Percentiles rank a stretch among this genome's conserved stretches.
These are phyloP conservation scores for Phytophthora cactorum DNA, from an alignment of 352 stramenopile genomes.

Conservation along the genomic window DNA sequence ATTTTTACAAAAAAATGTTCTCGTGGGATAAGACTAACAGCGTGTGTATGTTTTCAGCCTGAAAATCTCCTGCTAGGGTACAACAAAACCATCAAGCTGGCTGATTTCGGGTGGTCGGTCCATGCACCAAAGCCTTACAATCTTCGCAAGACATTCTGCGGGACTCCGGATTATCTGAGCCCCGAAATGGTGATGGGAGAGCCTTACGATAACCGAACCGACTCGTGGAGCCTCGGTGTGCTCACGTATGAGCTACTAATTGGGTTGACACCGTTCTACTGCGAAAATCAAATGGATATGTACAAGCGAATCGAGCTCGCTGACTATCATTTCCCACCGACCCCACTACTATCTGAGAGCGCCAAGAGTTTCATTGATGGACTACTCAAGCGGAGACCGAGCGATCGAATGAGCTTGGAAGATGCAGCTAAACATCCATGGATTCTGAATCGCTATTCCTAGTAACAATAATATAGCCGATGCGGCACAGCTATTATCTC, in stretches of 20 bases:
- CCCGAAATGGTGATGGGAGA: conserved; percentile 80
- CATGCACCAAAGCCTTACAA: conserved; percentile 70
- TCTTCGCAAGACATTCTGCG: conserved; percentile 78
- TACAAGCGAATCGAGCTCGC: conserved; percentile 75
- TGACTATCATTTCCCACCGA: conserved; percentile 64
- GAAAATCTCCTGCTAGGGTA: conserved; percentile 85
- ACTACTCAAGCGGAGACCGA: conserved; percentile 61
- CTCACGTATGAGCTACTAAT: conserved; percentile 85
- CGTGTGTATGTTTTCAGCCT: conserved; percentile 42
- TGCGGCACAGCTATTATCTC: neutral
- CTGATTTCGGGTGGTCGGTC: conserved; percentile 89
- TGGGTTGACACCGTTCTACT: conserved; percentile 80
- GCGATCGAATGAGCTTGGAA: conserved; percentile 64
- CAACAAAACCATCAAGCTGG: conserved; percentile 84
- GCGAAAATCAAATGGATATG: conserved; percentile 84
- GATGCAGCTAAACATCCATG: conserved; percentile 66
- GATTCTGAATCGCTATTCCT: conserved; percentile 48
- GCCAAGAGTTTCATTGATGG: conserved; percentile 72
- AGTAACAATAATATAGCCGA: conserved; percentile 29
- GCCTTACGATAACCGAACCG: conserved; percentile 69
- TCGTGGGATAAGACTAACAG: conserved; percentile 3
- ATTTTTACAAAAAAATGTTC: neutral
- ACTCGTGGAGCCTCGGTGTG: conserved; percentile 87
- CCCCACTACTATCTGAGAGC: conserved; percentile 49
- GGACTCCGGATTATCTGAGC: conserved; percentile 87